Conservation (phyloP, 2,329 filamentous ascomycete genomes). For the Phialophora expanda region DNA sequence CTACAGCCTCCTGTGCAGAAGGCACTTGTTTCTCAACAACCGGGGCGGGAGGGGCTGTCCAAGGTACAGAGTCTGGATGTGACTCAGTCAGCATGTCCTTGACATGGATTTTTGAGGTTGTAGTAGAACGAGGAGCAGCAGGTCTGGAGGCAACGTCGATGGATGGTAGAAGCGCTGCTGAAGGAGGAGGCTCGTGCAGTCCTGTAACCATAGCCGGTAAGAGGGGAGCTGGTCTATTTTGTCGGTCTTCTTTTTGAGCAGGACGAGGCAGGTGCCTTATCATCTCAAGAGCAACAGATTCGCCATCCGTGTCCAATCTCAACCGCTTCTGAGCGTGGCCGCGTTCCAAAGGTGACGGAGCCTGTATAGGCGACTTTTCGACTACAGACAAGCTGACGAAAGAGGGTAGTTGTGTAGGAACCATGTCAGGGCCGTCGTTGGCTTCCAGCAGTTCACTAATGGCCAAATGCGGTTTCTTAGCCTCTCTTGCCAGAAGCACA, state of each 20-base stretch:
- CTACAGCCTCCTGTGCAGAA: constrained; percentile 1
- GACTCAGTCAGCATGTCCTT: constrained; percentile 37
- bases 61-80: constrained; percentile 9
- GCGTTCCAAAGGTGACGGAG: constrained; percentile 33
- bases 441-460: constrained; percentile 47
- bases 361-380: constrained; percentile 45
- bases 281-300: constrained; percentile 47
- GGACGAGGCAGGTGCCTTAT: constrained; percentile 56
- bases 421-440: constrained; percentile 49
- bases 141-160: constrained; percentile 57
- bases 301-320: constrained; percentile 49
- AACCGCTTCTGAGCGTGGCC: constrained; percentile 51
- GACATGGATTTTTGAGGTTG: constrained; percentile 39
- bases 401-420: constrained; percentile 46
- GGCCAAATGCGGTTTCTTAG: constrained; percentile 40
- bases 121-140: constrained; percentile 22
- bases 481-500: constrained; percentile 36
- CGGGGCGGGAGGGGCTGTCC: not conserved
- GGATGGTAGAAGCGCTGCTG: constrained; percentile 64
- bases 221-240: constrained; percentile 51
- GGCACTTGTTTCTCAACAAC: constrained; percentile 9
- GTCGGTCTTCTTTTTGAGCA: constrained; percentile 52
- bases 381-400: constrained; percentile 56
- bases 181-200: constrained; percentile 67
- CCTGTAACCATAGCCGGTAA: constrained; percentile 60